These are phyloP conservation scores for Huiozyma sinensis DNA, from an alignment of 805 yeast genomes.

Conservation along the genomic window DNA sequence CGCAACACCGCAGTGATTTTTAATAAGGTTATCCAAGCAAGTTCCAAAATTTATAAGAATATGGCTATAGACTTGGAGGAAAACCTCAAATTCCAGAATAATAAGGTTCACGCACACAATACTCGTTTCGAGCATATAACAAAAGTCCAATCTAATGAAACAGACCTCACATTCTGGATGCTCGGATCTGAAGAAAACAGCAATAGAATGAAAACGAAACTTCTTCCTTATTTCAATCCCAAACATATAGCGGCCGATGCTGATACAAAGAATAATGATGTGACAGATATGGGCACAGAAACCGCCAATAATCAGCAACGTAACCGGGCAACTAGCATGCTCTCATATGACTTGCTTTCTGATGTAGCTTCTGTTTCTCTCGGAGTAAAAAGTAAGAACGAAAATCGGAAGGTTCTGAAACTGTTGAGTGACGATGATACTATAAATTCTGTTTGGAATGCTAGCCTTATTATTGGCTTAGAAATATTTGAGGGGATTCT, in stretches of 20 bases:
- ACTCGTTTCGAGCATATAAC: not conserved
- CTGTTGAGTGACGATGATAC: slow-evolving; percentile 60
- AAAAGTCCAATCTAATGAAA: not conserved
- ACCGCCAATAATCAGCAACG: not conserved
- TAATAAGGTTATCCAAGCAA: not conserved
- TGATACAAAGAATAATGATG: not conserved
- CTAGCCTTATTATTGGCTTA: slow-evolving; percentile 65
- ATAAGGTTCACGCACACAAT: not conserved
- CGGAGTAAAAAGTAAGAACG: slow-evolving; percentile 40
- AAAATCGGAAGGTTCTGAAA: slow-evolving; percentile 63
- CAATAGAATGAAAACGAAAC: slow-evolving; percentile 53
- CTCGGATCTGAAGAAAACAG: slow-evolving; percentile 62
- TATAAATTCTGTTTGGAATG: slow-evolving; percentile 64
- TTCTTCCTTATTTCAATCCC: slow-evolving; percentile 43
- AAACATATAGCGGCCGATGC: slow-evolving; percentile 7
- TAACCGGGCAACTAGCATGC: slow-evolving; percentile 2
- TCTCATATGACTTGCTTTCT: slow-evolving; percentile 37
- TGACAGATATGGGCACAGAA: not conserved
- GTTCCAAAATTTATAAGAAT: not conserved
- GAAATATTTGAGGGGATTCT: slow-evolving; percentile 66
- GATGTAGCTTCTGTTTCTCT: slow-evolving; percentile 29
- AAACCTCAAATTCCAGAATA: not conserved
- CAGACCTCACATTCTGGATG: slow-evolving; percentile 27
- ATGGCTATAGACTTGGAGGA: not conserved
- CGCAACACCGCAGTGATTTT: too few species aligned